Conservation (phyloP, 192 early-diverging fungal genomes). For the Gorgonomyces haynaldii region DNA sequence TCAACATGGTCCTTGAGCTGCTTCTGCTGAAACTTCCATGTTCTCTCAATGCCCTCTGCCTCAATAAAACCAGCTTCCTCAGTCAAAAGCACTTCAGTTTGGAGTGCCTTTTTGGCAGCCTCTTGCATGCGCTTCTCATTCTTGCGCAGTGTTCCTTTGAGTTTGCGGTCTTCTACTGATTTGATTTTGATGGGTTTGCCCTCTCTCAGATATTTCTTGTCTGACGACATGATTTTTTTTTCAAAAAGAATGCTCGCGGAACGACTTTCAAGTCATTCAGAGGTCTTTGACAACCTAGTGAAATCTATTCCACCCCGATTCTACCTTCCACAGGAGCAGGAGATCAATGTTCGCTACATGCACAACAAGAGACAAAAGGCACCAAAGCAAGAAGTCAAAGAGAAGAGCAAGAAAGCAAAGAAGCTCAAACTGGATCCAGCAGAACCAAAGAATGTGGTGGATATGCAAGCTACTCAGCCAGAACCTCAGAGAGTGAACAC, state of each 20-base stretch:
- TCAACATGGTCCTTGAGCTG: conserved; percentile 56
- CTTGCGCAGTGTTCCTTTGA: conserved; percentile 49
- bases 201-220: neutral
- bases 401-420: conserved; percentile 68
- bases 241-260: too few species aligned
- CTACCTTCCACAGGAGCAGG: conserved; percentile 59
- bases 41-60: conserved; percentile 81
- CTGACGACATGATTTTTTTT: too few species aligned
- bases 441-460: neutral
- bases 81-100: conserved; percentile 63
- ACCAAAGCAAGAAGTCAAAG: conserved; percentile 66
- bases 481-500: neutral
- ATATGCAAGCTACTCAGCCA: neutral
- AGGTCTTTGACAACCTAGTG: conserved; percentile 63
- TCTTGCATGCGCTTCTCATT: conserved; percentile 49
- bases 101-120: conserved; percentile 61
- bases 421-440: conserved; percentile 51
- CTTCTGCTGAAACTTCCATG: conserved; percentile 73
- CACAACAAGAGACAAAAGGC: conserved; percentile 75
- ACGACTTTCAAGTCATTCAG: conserved; percentile 50
- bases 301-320: conserved; percentile 74
- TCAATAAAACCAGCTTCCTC: conserved; percentile 69
- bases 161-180: conserved; percentile 47
- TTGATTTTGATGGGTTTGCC: neutral
- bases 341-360: conserved; percentile 52